Evolutionary conservation across 768 basidiomycete species (phyloP), one percentile per base, ranked within the genome.

Genomic region (Lactarius sp.): DNA sequence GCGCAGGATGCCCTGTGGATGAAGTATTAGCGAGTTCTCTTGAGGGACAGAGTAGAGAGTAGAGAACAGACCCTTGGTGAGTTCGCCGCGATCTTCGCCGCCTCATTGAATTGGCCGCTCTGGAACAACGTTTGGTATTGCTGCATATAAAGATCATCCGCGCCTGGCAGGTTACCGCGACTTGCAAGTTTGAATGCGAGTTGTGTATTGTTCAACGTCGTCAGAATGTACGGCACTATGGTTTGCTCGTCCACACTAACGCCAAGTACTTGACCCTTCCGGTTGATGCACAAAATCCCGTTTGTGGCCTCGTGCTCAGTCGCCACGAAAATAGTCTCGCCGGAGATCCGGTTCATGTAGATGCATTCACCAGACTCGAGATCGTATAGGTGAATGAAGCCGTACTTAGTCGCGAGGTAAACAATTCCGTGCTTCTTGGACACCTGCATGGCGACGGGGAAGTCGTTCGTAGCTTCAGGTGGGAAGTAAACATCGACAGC

Each of bases 281-380:
- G 92, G 84, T 99, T 99, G 72, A 99, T 94, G 68, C 96, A 96
- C 67, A 99, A 93, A 75, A 99, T 97, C 79, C 97, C 97, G 72
- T 93, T 85, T 3, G 88, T 86, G 18, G 87, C 84, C 74, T 98
- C 95, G 71, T 98, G 94, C 71, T 98, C 95, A 39, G 96, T 92
- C 13, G 97, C 98, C 51, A 97, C 94, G 73, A 99, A 99, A 73
- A 99, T 98, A 39, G 97, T 98, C 79, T 99, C 97, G 39, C 97
- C 96, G 49, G 92, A 94, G 74, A 99, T 99, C 68, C 97, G 90
- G 83, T 99, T 99, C 97, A 99, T 99, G 80, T 98, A 99, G 64
- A 99, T 86, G 77, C 97, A 98, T 50, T 92, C 88, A 61, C 95
- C 97, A 9, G 94, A 85, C 76, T 99, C 97, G 67, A 98, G 85